Evolutionary conservation across 257 asterid species (phyloP), one percentile per base, ranked within the genome.

Genomic region (Misopates orontium): DNA sequence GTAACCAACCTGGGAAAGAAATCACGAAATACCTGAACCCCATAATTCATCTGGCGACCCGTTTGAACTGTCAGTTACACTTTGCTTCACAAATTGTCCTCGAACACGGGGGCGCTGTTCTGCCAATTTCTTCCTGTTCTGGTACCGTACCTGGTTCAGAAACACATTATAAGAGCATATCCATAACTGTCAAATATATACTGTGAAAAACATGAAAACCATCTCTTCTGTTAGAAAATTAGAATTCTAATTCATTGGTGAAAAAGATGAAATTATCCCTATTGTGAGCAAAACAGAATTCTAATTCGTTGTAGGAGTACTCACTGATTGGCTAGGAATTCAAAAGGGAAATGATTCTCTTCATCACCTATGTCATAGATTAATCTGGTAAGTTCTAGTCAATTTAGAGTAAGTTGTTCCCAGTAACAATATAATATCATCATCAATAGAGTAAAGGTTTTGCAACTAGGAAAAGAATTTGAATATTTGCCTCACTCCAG

Each of bases 81-180:
- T 42, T 70, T 71, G 84, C 84, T 76, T 63, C 47, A 79, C 86
- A 76, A 91, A 80, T 56, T 85, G 82, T 36, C 95, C 95, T 70
- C 74, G 77, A 66, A 86, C 83, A 41, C 84, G 78, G 20, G 85
- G 89, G 75, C 89, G 67, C 73, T 77, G 87, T 45, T 85, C 95
- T 56, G 89, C 95, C 81, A 84, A 67, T 73, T 81, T 83, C 87
- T 73, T 80, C 56, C 85, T 77, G 74, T 77, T 83, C 70, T 77
- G 85, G 67, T 84, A 85, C 10, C 81, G 75, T 54, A 80, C 88
- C 89, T 80, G 76, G 63, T 18, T 68, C 57, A 9, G 40, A 44
- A 41, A 21, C 64, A 49, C 42, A 61, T 19, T 20, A 64, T 60
- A 60, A 68, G 53, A 28, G 36, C 4, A 28, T 7, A 28, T 28